Conservation (phyloP, 2,329 filamentous ascomycete species). For the Pestalotiopsis sp. region DNA sequence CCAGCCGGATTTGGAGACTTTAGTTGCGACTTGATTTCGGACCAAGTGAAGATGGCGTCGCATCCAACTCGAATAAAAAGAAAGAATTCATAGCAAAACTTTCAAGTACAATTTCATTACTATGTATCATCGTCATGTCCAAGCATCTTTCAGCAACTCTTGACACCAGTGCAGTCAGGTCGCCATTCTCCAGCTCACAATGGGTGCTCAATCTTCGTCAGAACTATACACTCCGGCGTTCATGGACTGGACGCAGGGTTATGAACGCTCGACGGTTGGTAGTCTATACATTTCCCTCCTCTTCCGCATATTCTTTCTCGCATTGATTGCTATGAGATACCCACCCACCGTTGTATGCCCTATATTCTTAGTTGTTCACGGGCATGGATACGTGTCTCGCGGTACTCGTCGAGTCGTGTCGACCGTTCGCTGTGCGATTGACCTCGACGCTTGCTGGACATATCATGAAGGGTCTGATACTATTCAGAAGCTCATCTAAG, state of each 20-base stretch:
- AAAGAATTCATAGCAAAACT: too few relatives aligned
- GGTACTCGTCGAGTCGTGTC: too few relatives aligned
- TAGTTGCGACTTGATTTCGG: too few relatives aligned
- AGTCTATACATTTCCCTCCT: not conserved
- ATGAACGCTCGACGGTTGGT: not conserved
- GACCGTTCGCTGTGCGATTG: too few relatives aligned
- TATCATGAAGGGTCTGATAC: too few relatives aligned
- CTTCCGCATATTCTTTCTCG: not conserved
- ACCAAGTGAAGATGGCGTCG: too few relatives aligned
- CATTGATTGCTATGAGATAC: not conserved
- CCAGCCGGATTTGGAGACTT: too few relatives aligned
- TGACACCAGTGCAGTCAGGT: not conserved
- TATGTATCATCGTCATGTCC: not conserved
- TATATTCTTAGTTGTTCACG: too few relatives aligned
- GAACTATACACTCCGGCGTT: not conserved
- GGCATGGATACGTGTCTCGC: too few relatives aligned
- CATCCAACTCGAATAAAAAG: too few relatives aligned
- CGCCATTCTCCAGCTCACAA: constrained; percentile 1
- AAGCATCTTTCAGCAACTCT: constrained; percentile 1
- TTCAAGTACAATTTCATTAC: not conserved
- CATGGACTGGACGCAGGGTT: not conserved
- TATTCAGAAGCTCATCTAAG: not conserved
- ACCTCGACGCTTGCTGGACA: too few relatives aligned
- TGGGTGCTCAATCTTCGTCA: not conserved
- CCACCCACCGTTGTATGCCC: not conserved